Percentiles rank a stretch among this genome's conserved stretches.
phyloP scores from a whole-genome alignment of 1,284 basidiomycete species.

The Cystobasidium pallidum region DNA sequence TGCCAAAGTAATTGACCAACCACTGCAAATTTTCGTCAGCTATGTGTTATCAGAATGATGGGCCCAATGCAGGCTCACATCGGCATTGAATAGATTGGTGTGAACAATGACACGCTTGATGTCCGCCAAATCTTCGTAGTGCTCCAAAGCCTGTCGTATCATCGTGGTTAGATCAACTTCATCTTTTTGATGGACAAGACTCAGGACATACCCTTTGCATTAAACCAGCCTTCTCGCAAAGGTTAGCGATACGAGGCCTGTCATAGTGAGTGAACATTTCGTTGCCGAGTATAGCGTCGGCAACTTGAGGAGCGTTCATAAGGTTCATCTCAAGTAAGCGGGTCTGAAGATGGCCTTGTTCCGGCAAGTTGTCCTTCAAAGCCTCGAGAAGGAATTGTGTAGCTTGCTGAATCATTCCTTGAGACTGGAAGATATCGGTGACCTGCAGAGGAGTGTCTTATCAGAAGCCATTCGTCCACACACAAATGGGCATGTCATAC shows the following conservation, averaged over 20 bases:
- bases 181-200: not conserved
- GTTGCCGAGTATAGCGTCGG: conserved; percentile 97
- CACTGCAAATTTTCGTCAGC: conserved; percentile 63
- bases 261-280: conserved; percentile 99
- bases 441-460: conserved; percentile 61
- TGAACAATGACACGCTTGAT: conserved; percentile 99
- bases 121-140: conserved; percentile 95
- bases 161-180: not conserved
- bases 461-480: not conserved
- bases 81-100: conserved; percentile 80
- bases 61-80: conserved; percentile 62
- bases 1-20: conserved; percentile 97
- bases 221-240: conserved; percentile 97
- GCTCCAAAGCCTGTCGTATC: conserved; percentile 80
- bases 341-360: conserved; percentile 95
- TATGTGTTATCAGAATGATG: not conserved
- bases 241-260: conserved; percentile 91
- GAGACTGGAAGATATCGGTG: conserved; percentile 98
- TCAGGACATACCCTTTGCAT: conserved; percentile 67
- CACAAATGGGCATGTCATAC: conserved; percentile 60
- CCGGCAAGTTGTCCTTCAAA: conserved; percentile 98
- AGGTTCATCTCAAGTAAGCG: conserved; percentile 98
- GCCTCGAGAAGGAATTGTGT: conserved; percentile 98
- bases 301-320: conserved; percentile 95
- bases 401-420: conserved; percentile 99